Evolutionary conservation across 805 yeast genomes (phyloP).

Genomic region (Hanseniaspora mollemarum): DNA sequence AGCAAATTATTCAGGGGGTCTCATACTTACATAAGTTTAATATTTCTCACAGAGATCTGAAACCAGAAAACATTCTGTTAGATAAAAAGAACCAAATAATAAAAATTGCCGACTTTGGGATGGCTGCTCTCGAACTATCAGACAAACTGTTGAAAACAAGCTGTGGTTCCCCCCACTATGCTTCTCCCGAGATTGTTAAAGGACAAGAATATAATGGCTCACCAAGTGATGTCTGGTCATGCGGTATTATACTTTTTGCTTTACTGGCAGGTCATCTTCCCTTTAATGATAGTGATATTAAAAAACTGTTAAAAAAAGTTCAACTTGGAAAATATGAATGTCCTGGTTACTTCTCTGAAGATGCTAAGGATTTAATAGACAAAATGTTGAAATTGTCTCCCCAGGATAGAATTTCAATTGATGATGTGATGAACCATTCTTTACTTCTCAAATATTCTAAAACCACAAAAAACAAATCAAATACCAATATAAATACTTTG

Average conservation of each 20-base stretch:
- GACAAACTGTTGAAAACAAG: constrained; percentile 64
- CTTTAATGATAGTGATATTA: constrained; percentile 70
- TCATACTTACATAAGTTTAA: constrained; percentile 73
- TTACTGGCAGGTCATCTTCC: constrained; percentile 71
- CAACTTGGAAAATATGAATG: constrained; percentile 64
- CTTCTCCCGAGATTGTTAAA: constrained; percentile 75
- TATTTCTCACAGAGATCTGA: constrained; percentile 70
- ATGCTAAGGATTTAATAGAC: constrained; percentile 56
- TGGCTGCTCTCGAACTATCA: constrained; percentile 73
- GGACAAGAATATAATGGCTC: constrained; percentile 73
- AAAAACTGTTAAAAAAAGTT: constrained; percentile 58
- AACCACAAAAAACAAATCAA: constrained; percentile 24
- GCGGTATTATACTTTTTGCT: constrained; percentile 75
- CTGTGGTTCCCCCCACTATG: constrained; percentile 83
- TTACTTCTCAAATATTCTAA: constrained; percentile 53
- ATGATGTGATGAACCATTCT: constrained; percentile 63
- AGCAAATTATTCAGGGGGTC: constrained; percentile 67
- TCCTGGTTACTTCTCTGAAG: constrained; percentile 52
- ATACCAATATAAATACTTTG: constrained; percentile 25
- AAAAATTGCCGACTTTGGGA: constrained; percentile 77
- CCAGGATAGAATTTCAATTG: constrained; percentile 54
- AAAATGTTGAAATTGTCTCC: constrained; percentile 65
- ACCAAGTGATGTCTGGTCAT: constrained; percentile 80
- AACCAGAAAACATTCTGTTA: constrained; percentile 65
- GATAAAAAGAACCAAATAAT: constrained; percentile 54